These are phyloP conservation scores for Vaccinium darrowii DNA, from an alignment of 148 eudicot species.

Conservation along the genomic window DNA sequence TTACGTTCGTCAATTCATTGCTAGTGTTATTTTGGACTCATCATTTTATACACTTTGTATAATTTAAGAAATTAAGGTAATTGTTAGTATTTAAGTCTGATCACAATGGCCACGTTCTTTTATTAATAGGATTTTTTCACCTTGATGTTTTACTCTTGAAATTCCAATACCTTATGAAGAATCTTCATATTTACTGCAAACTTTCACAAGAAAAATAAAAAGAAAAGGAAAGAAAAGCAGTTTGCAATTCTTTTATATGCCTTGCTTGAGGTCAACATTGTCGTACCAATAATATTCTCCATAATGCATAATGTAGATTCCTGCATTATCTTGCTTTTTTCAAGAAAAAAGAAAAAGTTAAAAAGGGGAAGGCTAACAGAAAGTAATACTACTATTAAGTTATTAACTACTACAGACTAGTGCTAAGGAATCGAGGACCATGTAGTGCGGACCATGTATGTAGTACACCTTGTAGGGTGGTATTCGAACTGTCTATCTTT, in stretches of 20 bases:
- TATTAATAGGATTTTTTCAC: no score
- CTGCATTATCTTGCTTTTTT: background rate
- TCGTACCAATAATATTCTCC: background rate
- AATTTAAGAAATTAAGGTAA: background rate
- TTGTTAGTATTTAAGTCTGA: background rate
- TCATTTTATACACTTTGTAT: no score
- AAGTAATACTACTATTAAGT: background rate
- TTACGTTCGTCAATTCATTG: background rate
- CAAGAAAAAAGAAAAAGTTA: background rate
- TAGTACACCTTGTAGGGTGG: no score
- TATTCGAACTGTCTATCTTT: no score
- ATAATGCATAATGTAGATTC: constrained; percentile 8
- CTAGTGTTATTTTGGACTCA: no score
- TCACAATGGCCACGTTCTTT: background rate
- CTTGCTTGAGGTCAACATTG: constrained; percentile 8
- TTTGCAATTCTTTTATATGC: background rate
- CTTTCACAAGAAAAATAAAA: background rate
- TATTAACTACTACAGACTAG: no score
- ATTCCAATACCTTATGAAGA: background rate
- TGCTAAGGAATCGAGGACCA: no score
- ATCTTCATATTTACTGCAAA: background rate
- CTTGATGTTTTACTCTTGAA: background rate
- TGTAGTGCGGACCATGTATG: no score
- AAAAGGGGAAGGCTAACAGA: background rate
- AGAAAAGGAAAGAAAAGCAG: background rate